Evolutionary conservation across 805 yeast genomes (phyloP).

Genomic region (Saturnispora besseyi): DNA sequence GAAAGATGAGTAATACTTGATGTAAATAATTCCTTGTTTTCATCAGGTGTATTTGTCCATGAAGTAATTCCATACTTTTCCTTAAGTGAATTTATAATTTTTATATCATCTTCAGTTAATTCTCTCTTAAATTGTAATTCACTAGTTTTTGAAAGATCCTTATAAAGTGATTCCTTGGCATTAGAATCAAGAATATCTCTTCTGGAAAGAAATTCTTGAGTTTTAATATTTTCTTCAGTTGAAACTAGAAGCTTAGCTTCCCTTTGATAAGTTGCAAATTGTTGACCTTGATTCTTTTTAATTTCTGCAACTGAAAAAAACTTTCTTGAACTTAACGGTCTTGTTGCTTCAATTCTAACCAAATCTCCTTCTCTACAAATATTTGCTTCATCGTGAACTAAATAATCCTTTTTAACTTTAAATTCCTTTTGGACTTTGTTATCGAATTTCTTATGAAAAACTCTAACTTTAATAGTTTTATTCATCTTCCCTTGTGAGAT

Average conservation of each 20-base stretch:
- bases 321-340: slow-evolving; percentile 76
- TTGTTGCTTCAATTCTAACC: slow-evolving; percentile 83
- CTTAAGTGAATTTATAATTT: slow-evolving; percentile 30
- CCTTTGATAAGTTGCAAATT: slow-evolving; percentile 69
- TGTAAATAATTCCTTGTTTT: slow-evolving; percentile 21
- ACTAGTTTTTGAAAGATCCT: slow-evolving; percentile 22
- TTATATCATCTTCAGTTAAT: slow-evolving; percentile 25
- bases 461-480: slow-evolving; percentile 90
- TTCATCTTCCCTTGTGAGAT: slow-evolving; percentile 94
- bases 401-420: slow-evolving; percentile 67
- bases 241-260: slow-evolving; percentile 62
- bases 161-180: slow-evolving; percentile 21
- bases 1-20: slow-evolving; percentile 21
- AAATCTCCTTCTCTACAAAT: slow-evolving; percentile 91
- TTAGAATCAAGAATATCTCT: slow-evolving; percentile 28
- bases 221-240: slow-evolving; percentile 53
- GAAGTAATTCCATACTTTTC: slow-evolving; percentile 24
- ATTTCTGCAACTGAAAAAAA: slow-evolving; percentile 89
- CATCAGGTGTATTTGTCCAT: slow-evolving; percentile 20
- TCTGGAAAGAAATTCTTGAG: slow-evolving; percentile 44
- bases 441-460: slow-evolving; percentile 68
- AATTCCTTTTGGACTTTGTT: slow-evolving; percentile 65
- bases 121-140: slow-evolving; percentile 14
- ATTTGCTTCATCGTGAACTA: slow-evolving; percentile 91
- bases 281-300: slow-evolving; percentile 81